Evolutionary conservation across 495 filamentous ascomycete genomes (phyloP).

Genomic region (Penicillium verhagenii): DNA sequence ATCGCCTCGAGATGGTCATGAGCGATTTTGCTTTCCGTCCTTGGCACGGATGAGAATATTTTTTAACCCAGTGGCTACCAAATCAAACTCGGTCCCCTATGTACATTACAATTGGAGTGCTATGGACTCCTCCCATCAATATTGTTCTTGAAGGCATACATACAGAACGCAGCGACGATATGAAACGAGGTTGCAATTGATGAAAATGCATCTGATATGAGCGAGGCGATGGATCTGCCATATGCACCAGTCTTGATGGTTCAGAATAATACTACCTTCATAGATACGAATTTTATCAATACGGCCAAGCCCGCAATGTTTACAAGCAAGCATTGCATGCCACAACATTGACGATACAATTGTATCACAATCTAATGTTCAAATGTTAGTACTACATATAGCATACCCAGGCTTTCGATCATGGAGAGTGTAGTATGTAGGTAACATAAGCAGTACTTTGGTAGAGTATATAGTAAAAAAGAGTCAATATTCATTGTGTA

Average conservation of each 20-base stretch:
- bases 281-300: background rate
- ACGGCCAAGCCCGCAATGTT: background rate
- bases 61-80: background rate
- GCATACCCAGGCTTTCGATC: too few species aligned
- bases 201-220: background rate
- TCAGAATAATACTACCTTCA: background rate
- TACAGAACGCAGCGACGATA: background rate
- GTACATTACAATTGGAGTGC: background rate
- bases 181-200: too few species aligned
- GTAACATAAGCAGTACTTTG: background rate
- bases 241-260: background rate
- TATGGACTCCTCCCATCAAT: background rate
- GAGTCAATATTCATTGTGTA: background rate
- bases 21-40: background rate
- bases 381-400: too few species aligned
- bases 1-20: background rate
- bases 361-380: too few species aligned
- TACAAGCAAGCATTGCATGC: background rate
- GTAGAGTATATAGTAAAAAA: background rate
- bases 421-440: too few species aligned
- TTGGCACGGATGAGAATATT: background rate
- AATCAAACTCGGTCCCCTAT: background rate
- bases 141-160: background rate
- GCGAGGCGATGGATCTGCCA: background rate
- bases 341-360: background rate